These are phyloP conservation scores for Fusarium tjaetaba DNA, from an alignment of 2,329 filamentous ascomycete species.

Conservation along the genomic window DNA sequence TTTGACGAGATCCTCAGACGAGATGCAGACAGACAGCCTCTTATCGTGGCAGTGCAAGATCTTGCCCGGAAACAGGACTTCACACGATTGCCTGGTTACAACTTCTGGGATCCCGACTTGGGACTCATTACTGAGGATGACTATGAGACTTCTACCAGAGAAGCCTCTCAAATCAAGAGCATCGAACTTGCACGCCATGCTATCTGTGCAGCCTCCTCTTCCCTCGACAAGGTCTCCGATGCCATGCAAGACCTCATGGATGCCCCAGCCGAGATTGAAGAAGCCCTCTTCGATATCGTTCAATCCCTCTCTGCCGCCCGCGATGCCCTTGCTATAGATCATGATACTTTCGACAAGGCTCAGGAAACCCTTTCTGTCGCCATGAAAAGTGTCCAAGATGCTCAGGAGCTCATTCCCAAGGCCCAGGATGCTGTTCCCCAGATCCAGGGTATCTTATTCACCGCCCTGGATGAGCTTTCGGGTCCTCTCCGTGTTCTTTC, in stretches of 20 bases:
- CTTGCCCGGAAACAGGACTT: not conserved
- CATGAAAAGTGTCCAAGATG: not conserved
- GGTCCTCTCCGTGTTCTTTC: not conserved
- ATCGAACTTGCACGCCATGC: not conserved
- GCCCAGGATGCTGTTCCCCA: not conserved
- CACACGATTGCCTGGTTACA: not conserved
- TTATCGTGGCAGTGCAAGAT: not conserved
- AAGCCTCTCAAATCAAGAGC: not conserved
- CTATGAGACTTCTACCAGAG: not conserved
- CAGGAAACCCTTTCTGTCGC: not conserved
- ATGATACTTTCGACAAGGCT: not conserved
- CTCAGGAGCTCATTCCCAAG: not conserved
- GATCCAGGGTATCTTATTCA: not conserved
- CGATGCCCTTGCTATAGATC: not conserved
- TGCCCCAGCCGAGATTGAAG: not conserved
- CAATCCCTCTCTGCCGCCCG: not conserved
- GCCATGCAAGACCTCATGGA: not conserved
- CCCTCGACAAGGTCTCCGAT: not conserved
- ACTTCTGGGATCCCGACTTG: not conserved
- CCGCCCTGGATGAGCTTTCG: not conserved
- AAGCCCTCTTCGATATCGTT: not conserved
- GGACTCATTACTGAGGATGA: not conserved
- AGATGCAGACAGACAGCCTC: not conserved
- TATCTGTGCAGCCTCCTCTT: not conserved
- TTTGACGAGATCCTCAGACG: not conserved